phyloP scores from a whole-genome alignment of 345 rosid species.

The Acer negundo region DNA sequence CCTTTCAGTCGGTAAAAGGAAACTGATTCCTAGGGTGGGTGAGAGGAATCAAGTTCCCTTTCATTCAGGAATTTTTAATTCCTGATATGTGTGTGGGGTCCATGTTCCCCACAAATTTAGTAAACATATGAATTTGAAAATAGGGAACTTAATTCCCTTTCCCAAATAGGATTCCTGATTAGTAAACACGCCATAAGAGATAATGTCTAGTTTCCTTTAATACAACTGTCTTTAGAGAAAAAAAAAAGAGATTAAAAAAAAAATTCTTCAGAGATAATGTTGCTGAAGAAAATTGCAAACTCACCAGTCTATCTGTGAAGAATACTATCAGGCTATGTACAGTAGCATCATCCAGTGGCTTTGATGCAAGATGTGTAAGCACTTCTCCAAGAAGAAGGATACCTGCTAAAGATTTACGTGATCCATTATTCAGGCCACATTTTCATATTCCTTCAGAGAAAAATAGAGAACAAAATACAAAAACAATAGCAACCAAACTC shows the following conservation, averaged over 20 bases:
- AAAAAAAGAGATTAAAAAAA: too few species aligned
- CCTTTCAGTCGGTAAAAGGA: too few species aligned
- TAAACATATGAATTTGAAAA: too few species aligned
- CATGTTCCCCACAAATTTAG: too few species aligned
- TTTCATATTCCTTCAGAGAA: not conserved
- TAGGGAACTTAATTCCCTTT: too few species aligned
- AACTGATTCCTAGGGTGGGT: too few species aligned
- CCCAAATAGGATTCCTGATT: too few species aligned
- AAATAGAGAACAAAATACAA: not conserved
- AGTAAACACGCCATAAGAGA: too few species aligned
- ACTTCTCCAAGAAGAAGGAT: constrained; percentile 79
- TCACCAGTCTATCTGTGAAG: constrained; percentile 80
- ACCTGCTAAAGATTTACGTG: constrained; percentile 43
- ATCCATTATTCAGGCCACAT: not conserved
- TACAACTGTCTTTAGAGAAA: not conserved
- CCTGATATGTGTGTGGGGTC: too few species aligned
- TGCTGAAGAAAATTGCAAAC: constrained; percentile 28
- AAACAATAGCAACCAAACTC: not conserved
- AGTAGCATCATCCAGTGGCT: constrained; percentile 54
- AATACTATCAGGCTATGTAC: constrained; percentile 64
- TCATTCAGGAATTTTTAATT: too few species aligned
- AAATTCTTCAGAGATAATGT: not conserved
- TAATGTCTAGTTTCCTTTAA: not conserved
- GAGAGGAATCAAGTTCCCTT: too few species aligned
- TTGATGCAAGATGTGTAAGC: constrained; percentile 50